Evolutionary conservation across 164 flowering plant genomes (phyloP).

Genomic region (Tetracentron sinense): DNA sequence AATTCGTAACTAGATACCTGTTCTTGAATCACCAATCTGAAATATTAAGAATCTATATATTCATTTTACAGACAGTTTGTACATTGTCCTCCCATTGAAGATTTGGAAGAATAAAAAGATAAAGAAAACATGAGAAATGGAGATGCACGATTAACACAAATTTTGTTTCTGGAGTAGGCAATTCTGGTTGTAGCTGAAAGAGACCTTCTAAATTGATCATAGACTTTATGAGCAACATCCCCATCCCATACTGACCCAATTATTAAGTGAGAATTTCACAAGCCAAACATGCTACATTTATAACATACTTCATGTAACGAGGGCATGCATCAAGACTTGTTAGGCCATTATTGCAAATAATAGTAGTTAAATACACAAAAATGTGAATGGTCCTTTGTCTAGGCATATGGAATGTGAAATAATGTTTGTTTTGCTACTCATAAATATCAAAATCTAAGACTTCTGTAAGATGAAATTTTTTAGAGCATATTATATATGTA

Average conservation of each 20-base stretch:
- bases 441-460: too few relatives aligned
- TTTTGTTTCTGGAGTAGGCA: too few relatives aligned
- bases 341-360: neutral
- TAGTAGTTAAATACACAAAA: too few relatives aligned
- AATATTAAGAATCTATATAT: constrained; percentile 9
- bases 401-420: neutral
- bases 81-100: too few relatives aligned
- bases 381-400: neutral
- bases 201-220: neutral
- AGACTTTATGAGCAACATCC: neutral
- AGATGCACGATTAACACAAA: neutral
- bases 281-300: neutral
- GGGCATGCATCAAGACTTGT: neutral
- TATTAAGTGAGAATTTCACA: neutral
- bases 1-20: constrained; percentile 86
- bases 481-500: too few relatives aligned
- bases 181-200: too few relatives aligned
- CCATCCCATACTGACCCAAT: neutral
- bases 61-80: constrained; percentile 10
- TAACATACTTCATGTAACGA: neutral
- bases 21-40: constrained; percentile 20
- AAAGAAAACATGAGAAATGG: neutral
- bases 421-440: too few relatives aligned
- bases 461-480: too few relatives aligned
- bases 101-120: too few relatives aligned